A percentile compares a stretch with the other conserved stretches of the same genome.
Conservation (phyloP, 2,329 filamentous ascomycete species). For the Immersiporthe knoxdaviesiana region DNA sequence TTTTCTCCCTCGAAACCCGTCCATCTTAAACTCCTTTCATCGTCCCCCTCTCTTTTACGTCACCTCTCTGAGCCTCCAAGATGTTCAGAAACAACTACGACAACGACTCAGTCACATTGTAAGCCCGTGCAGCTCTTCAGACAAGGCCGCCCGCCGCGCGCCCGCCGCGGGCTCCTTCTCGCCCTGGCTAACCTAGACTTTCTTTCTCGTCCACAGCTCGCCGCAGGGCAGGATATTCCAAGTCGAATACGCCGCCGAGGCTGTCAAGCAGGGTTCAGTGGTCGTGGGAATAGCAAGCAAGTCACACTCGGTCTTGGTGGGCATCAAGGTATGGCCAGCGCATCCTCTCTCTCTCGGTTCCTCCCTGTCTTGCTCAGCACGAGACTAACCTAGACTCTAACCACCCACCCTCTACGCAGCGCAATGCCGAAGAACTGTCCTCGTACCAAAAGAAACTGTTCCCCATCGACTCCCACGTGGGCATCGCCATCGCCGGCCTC, state of each 20-base stretch:
- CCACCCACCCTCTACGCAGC: constrained; percentile 52
- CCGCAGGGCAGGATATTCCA: constrained; percentile 99
- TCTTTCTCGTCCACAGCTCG: constrained; percentile 64
- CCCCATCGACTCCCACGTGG: constrained; percentile 91
- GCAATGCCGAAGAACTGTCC: constrained; percentile 98
- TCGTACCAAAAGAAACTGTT: constrained; percentile 99
- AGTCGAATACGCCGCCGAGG: constrained; percentile 98
- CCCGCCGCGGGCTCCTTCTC: constrained; percentile 28
- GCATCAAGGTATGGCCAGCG: constrained; percentile 75
- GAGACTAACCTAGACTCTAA: constrained; percentile 15
- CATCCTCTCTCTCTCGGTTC: constrained; percentile 16
- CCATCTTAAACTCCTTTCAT: background rate
- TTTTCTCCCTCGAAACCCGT: background rate
- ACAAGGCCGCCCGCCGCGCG: constrained; percentile 30
- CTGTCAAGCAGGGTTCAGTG: constrained; percentile 98
- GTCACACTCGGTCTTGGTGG: constrained; percentile 93
- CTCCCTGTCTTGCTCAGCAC: background rate
- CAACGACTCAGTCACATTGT: constrained; percentile 99
- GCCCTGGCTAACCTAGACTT: constrained; percentile 36
- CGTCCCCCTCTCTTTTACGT: background rate
- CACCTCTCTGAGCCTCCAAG: constrained; percentile 42
- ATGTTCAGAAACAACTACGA: constrained; percentile 99
- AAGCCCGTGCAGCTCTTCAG: constrained; percentile 45
- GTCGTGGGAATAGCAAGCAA: constrained; percentile 97
- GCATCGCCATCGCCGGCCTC: constrained; percentile 92